A percentile compares a stretch with the other conserved stretches of the same genome.
These are phyloP conservation scores for Fusarium circinatum DNA, from an alignment of 2,329 filamentous ascomycete species.

Conservation along the genomic window DNA sequence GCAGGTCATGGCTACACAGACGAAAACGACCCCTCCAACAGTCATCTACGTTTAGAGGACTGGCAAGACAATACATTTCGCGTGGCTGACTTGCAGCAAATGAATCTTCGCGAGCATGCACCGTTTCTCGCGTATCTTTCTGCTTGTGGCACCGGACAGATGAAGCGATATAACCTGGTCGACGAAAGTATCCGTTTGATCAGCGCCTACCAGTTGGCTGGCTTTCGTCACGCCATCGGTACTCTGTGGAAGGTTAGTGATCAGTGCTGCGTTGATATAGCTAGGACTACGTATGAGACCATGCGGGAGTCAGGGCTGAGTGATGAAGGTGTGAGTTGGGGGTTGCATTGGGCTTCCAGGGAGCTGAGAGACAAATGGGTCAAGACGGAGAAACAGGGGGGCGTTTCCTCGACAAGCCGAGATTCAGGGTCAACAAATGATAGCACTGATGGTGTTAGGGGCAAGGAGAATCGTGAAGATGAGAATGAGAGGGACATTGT, in stretches of 20 bases:
- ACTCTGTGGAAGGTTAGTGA: neutral
- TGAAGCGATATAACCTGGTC: neutral
- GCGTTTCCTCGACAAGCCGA: rapidly evolving
- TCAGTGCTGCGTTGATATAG: neutral
- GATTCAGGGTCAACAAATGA: rapidly evolving
- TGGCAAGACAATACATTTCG: rapidly evolving
- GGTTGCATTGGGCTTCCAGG: neutral
- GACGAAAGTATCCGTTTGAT: neutral
- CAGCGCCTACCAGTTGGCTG: neutral
- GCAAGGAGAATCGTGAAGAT: neutral
- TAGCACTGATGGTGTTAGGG: rapidly evolving
- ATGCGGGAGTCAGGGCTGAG: rapidly evolving
- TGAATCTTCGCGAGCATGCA: rapidly evolving
- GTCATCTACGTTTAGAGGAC: rapidly evolving
- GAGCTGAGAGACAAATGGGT: neutral
- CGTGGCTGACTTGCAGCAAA: rapidly evolving
- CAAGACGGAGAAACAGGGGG: rapidly evolving
- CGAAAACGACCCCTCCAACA: neutral
- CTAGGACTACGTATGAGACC: neutral
- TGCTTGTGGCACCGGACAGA: neutral
- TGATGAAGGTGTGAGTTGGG: rapidly evolving
- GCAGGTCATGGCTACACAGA: neutral
- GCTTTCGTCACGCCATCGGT: rapidly evolving
- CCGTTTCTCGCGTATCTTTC: neutral
- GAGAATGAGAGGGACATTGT: neutral